Base-by-base conservation (phyloP, 805 yeast genomes). In the Candida ulmi region DNA sequence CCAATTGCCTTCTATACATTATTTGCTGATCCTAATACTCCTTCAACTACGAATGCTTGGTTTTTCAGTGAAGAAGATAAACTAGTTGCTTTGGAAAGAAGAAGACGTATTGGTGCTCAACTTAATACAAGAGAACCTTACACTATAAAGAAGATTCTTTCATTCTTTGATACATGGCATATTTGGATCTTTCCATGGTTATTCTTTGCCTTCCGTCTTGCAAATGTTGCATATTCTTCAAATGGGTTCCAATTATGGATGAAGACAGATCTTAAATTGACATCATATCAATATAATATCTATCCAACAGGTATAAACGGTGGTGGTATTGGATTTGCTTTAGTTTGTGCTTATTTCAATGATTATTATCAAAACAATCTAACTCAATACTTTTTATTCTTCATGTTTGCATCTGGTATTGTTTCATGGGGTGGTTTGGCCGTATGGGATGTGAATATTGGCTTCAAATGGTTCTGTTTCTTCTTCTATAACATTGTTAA, bases 401-500 rank as follows among this genome's bases (percentile, higher is more conserved):
- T 55, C 2, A 69, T 51, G 46, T 74, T 73, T 44, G 33, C 67
- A 4, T 55, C 62, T 25, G 53, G 67, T 16, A 60, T 69, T 27
- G 37, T 69, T 24, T 72, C 77, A 4, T 62, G 70, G 51, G 53
- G 67, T 6, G 52, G 68, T 6, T 57, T 73, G 36, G 64, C 75
- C 0, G 54, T 46, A 11, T 77, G 80, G 80, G 47, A 70, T 33
- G 65, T 75, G 23, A 73, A 76, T 2, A 54, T 47, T 11, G 72
- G 72, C 2, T 63, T 68, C 28, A 76, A 74, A 42, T 75, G 78
- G 75, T 56, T 69, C 9, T 21, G 60, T 69, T 12, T 78, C 72
- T 52, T 74, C 67, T 46, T 44, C 74, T 35, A 54, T 69, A 3
- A 75, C 76, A 3, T 52, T 70, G 13, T 77, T 78, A 9, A 59